phyloP scores from a whole-genome alignment of 1,284 basidiomycete species.

The Ceratobasidium theobromae region DNA sequence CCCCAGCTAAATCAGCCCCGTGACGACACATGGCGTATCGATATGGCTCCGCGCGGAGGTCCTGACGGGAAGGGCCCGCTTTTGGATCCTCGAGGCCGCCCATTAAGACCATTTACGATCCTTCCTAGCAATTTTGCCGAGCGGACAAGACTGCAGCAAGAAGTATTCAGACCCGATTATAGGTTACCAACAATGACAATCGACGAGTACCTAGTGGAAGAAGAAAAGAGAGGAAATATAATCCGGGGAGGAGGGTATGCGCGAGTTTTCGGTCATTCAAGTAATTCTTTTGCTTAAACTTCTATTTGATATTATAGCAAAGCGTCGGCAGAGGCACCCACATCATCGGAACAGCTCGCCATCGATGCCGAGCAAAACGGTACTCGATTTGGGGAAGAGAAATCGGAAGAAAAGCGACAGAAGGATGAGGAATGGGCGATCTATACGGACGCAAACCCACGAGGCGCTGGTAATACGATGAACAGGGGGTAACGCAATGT shows the following conservation, averaged over 20 bases:
- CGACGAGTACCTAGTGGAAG: conserved; percentile 92
- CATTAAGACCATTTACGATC: conserved; percentile 86
- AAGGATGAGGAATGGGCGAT: conserved; percentile 88
- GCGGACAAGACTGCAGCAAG: conserved; percentile 67
- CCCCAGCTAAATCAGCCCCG: neutral
- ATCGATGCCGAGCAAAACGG: conserved; percentile 85
- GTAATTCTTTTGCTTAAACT: conserved; percentile 29
- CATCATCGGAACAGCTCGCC: conserved; percentile 73
- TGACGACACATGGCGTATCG: conserved; percentile 75
- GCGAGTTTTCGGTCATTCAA: conserved; percentile 27
- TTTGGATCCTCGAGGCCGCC: conserved; percentile 75
- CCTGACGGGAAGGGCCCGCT: conserved; percentile 63
- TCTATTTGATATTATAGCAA: conserved; percentile 50
- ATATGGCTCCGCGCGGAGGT: conserved; percentile 47
- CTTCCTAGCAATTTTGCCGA: conserved; percentile 67
- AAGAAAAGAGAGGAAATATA: conserved; percentile 81
- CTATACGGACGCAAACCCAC: conserved; percentile 77
- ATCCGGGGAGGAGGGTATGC: conserved; percentile 85
- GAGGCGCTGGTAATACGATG: conserved; percentile 92
- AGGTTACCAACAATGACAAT: conserved; percentile 94
- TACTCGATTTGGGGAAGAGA: conserved; percentile 65
- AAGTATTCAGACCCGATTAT: conserved; percentile 87
- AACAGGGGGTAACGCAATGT: conserved; percentile 68
- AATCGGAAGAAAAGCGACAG: conserved; percentile 71
- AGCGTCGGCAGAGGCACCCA: conserved; percentile 65